Evolutionary conservation across 345 rosid species (phyloP).

Genomic region (Hirschfeldia incana): DNA sequence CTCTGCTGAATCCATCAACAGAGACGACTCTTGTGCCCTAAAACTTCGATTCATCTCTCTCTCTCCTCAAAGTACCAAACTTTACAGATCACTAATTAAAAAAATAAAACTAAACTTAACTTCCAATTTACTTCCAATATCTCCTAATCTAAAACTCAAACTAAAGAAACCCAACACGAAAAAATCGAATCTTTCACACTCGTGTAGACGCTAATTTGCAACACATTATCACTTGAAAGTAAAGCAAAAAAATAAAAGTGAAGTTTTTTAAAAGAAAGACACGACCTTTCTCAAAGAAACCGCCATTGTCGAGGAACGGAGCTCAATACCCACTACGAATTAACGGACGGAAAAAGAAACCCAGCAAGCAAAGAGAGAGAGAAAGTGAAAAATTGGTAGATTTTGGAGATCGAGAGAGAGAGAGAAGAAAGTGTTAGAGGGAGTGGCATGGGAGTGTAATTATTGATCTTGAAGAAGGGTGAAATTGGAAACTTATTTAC

Average conservation of each 20-base stretch:
- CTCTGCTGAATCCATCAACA: conserved; percentile 69
- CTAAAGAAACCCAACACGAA: conserved; percentile 34
- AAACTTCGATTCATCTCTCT: conserved; percentile 86
- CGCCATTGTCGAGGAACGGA: conserved; percentile 38
- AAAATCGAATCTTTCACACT: conserved; percentile 27
- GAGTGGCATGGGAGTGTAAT: conserved; percentile 43
- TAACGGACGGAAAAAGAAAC: conserved; percentile 15
- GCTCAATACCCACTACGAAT: conserved; percentile 26
- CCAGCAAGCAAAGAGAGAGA: conserved; percentile 27
- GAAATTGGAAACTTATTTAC: conserved; percentile 14
- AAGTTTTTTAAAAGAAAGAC: conserved; percentile 24
- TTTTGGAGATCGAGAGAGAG: conserved; percentile 27
- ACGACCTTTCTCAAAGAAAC: conserved; percentile 34
- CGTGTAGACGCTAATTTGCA: conserved; percentile 12
- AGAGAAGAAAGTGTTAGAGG: conserved; percentile 32
- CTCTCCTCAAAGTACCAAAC: conserved; percentile 15
- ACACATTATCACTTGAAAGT: conserved; percentile 36
- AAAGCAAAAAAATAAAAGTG: conserved; percentile 11
- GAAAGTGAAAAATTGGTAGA: not conserved
- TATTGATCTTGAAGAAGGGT: conserved; percentile 15
- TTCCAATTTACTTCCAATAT: conserved; percentile 43
- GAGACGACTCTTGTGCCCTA: conserved; percentile 70
- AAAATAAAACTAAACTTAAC: conserved; percentile 41
- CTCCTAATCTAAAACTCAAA: conserved; percentile 32
- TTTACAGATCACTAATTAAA: conserved; percentile 32